Evolutionary conservation across 768 basidiomycete genomes (phyloP), one percentile per base, ranked within the genome.

Genomic region (Collybia mongolica): DNA sequence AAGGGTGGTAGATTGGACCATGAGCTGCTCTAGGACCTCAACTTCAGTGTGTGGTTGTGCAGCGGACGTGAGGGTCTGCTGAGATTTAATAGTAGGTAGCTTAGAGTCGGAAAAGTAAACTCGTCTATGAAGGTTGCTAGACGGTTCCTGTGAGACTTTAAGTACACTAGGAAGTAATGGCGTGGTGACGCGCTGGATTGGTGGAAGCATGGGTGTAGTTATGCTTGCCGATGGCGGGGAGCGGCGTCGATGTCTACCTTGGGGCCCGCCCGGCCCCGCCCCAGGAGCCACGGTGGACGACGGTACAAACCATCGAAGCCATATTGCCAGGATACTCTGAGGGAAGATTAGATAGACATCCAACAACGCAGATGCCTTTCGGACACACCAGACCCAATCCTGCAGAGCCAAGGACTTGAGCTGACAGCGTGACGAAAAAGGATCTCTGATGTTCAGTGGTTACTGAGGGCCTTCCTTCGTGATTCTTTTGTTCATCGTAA

Each of bases 271-370:
- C 39, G 35, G 53, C 19, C 23, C 12, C 23, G 12, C 20, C 14
- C 17, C 46, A 2, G 37, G 46, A n/a, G 19, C 39, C n/a, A 28
- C 42, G 19, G 39, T 14, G 20, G 51, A 32, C 14, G 60, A 47
- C 39, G 72, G 72, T 26, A 71, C 42, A 38, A 73, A 52, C 75
- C 75, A 76, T 15, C 65, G 62, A 28, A 76, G 46, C 67, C 73
- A 75, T 45, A 77, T 71, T 39, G 70, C 73, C 22, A 76, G 58
- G 32, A 77, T 56, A 58, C 75, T 77, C 75, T 77, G 39, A 14
- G 3, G 19, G 46, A 44, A 44, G 32, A 45, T 41, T 23, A 42
- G 42, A 55, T n/a, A 53, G 38, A 49, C 19, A 46, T 6, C 14
- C 2, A 32, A 12, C 4, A 12, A 9, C 11, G 14, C 11, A 26